Evolutionary conservation across 192 early-diverging fungal species (phyloP).

Genomic region (Rhizophlyctis rosea): DNA sequence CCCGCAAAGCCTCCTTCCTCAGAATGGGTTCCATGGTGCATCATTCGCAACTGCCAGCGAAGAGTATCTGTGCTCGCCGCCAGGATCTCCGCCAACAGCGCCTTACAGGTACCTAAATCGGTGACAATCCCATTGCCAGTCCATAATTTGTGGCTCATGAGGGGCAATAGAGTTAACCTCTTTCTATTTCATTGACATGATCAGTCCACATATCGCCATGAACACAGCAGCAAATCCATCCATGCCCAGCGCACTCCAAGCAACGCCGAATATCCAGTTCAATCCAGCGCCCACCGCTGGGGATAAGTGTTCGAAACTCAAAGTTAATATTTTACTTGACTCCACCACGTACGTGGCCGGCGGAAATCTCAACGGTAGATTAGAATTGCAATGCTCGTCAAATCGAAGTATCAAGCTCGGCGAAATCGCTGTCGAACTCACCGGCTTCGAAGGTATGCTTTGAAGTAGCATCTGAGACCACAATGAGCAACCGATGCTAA

Average conservation of each 20-base stretch:
- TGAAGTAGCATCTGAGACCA: neutral
- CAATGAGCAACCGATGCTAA: no score
- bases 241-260: conserved; percentile 8
- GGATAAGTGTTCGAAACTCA: conserved; percentile 58
- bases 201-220: neutral
- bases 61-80: no score
- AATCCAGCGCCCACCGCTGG: conserved; percentile 51
- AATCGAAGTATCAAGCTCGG: conserved; percentile 52
- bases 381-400: conserved; percentile 46
- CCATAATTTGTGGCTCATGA: no score
- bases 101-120: no score
- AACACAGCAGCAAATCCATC: neutral
- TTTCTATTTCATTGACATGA: no score
- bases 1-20: no score
- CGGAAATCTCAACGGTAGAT: conserved; percentile 50
- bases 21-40: no score
- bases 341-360: conserved; percentile 60
- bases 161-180: no score
- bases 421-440: conserved; percentile 61
- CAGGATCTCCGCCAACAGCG: no score
- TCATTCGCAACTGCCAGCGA: no score
- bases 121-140: no score
- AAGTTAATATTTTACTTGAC: conserved; percentile 55
- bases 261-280: conserved; percentile 43
- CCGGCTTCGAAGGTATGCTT: conserved; percentile 56